Evolutionary conservation across 306 rosid species (phyloP).

Genomic region (Senna siamea): DNA sequence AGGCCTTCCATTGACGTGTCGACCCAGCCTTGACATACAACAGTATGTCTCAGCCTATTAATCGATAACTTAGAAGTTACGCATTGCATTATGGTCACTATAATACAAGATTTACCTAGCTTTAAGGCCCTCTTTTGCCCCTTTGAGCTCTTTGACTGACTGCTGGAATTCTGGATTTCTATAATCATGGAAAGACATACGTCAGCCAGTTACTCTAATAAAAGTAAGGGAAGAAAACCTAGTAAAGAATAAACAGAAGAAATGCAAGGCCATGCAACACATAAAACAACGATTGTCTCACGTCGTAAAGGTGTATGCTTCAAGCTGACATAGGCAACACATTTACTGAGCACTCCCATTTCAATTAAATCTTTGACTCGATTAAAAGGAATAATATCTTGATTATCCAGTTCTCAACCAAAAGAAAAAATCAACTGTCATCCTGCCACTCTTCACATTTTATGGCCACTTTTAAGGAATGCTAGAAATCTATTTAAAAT

Average conservation of each 20-base stretch:
- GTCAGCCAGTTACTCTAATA: not conserved
- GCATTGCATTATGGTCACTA: conserved; percentile 26
- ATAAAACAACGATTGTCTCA: too few species aligned
- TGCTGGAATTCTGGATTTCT: conserved; percentile 77
- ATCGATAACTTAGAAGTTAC: conserved; percentile 35
- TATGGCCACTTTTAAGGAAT: not conserved
- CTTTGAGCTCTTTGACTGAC: conserved; percentile 82
- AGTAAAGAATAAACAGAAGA: not conserved
- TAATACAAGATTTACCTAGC: conserved; percentile 58
- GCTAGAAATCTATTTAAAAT: not conserved
- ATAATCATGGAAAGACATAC: conserved; percentile 28
- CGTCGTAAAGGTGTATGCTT: too few species aligned
- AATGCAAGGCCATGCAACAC: conserved; percentile 21
- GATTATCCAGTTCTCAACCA: not conserved
- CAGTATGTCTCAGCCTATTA: conserved; percentile 86
- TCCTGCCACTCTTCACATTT: not conserved
- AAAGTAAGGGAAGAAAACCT: not conserved
- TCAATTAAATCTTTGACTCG: not conserved
- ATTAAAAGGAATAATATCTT: not conserved
- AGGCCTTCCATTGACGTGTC: conserved; percentile 73
- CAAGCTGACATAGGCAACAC: too few species aligned
- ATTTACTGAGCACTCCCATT: too few species aligned
- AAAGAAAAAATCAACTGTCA: not conserved
- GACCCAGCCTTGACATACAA: conserved; percentile 94
- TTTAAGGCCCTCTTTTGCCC: conserved; percentile 73